Conservation (phyloP, 2,329 filamentous ascomycete genomes). For the Fusarium tuaranense region DNA sequence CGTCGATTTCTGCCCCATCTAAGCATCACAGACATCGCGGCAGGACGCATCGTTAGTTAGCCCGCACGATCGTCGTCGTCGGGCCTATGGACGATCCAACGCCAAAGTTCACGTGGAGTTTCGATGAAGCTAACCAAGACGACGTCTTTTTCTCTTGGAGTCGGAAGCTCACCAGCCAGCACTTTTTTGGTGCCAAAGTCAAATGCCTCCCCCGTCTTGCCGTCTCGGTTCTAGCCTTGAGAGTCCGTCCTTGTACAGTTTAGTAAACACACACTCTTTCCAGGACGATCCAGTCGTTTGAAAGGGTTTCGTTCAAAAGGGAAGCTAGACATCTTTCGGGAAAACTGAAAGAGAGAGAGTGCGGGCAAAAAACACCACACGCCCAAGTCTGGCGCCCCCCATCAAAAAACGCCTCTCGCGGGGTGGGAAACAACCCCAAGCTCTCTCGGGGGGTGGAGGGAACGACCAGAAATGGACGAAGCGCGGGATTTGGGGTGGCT, state of each 20-base stretch:
- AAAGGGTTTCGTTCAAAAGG: not conserved
- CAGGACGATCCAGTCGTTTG: conserved; percentile 10
- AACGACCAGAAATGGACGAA: conserved; percentile 10
- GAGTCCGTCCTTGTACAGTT: conserved; percentile 5
- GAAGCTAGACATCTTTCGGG: conserved; percentile 31
- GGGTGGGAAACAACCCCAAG: not conserved
- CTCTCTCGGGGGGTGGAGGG: conserved; percentile 8
- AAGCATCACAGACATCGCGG: conserved; percentile 8
- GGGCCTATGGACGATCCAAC: conserved; percentile 12
- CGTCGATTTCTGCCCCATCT: conserved; percentile 14
- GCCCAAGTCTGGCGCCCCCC: conserved; percentile 11
- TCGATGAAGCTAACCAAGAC: conserved; percentile 16
- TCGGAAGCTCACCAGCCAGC: not conserved
- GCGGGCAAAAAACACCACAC: not conserved
- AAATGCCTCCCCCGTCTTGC: conserved; percentile 37
- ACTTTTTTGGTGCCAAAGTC: conserved; percentile 19
- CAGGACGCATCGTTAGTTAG: not conserved
- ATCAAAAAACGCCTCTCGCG: conserved; percentile 20
- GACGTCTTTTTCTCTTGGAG: not conserved
- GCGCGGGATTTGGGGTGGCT: conserved; percentile 16
- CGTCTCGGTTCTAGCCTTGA: conserved; percentile 19
- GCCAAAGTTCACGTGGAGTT: conserved; percentile 26
- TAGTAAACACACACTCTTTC: not conserved
- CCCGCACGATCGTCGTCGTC: conserved; percentile 6
- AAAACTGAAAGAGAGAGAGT: not conserved